These are phyloP conservation scores for Dictyophora rubrovolvata DNA, from an alignment of 768 basidiomycete species.

Conservation along the genomic window DNA sequence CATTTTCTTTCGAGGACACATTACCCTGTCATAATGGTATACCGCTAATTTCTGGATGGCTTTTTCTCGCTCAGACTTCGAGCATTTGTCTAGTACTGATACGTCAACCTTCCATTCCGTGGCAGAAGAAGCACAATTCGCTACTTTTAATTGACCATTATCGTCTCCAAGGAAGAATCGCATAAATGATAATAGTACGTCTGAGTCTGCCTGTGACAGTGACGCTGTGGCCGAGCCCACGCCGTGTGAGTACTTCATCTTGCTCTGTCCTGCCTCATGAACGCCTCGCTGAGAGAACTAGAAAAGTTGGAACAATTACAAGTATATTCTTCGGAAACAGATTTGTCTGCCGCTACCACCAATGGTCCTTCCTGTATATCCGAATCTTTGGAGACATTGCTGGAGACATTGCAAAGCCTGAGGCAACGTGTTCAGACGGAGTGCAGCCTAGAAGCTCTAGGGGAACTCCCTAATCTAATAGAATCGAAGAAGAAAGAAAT, in stretches of 20 bases:
- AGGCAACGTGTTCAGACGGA: constrained; percentile 43
- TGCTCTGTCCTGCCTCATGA: constrained; percentile 35
- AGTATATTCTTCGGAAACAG: constrained; percentile 20
- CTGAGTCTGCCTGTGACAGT: not conserved
- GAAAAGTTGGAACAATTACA: constrained; percentile 63
- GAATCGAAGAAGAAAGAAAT: constrained; percentile 74
- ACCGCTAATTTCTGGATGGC: constrained; percentile 32
- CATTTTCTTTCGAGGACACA: constrained; percentile 13
- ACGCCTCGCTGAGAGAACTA: constrained; percentile 67
- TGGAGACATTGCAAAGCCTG: constrained; percentile 45
- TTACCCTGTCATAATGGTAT: constrained; percentile 10
- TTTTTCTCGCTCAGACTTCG: constrained; percentile 22
- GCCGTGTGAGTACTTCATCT: not conserved
- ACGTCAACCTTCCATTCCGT: constrained; percentile 26
- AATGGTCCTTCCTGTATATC: constrained; percentile 31
- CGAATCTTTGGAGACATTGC: constrained; percentile 55
- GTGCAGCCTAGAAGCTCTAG: constrained; percentile 36
- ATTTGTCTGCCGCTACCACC: constrained; percentile 37
- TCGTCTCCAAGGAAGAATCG: constrained; percentile 70
- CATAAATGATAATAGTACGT: constrained; percentile 28
- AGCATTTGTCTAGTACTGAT: constrained; percentile 26
- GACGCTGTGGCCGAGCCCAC: too few relatives aligned
- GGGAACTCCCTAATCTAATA: constrained; percentile 46
- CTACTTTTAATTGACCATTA: constrained; percentile 61
- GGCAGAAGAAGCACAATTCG: constrained; percentile 30